phyloP scores from a whole-genome alignment of 192 early-diverging fungal species.

The Backusella tuberculispora region DNA sequence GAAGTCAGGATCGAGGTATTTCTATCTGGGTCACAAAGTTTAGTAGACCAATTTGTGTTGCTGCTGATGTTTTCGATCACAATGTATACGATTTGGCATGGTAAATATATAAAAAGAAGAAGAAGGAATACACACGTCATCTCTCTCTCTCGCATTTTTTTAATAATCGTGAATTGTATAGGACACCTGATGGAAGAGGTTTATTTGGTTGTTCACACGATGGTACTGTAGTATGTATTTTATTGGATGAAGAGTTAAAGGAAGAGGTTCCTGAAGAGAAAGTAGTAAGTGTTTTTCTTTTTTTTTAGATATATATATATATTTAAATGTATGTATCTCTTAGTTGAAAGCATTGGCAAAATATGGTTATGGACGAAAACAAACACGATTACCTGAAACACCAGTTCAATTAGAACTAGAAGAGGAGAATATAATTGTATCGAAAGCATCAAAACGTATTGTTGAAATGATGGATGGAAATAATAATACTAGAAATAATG shows the following conservation, averaged over 20 bases:
- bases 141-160: no score
- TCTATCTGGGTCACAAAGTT: slow-evolving; percentile 87
- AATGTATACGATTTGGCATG: slow-evolving; percentile 90
- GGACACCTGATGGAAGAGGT: slow-evolving; percentile 72
- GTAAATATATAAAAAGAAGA: slow-evolving; percentile 39
- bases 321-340: background rate
- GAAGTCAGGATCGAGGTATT: slow-evolving; percentile 85
- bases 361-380: slow-evolving; percentile 51
- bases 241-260: slow-evolving; percentile 75
- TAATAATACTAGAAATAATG: background rate
- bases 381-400: slow-evolving; percentile 63
- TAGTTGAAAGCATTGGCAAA: slow-evolving; percentile 50
- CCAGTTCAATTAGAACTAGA: slow-evolving; percentile 70
- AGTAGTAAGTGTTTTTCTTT: slow-evolving; percentile 51
- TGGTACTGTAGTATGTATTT: slow-evolving; percentile 80
- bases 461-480: slow-evolving; percentile 36
- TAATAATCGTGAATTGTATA: slow-evolving; percentile 20
- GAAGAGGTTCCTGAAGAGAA: slow-evolving; percentile 64
- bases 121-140: background rate
- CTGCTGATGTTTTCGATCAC: slow-evolving; percentile 77
- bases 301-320: background rate
- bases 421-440: slow-evolving; percentile 45
- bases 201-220: slow-evolving; percentile 91
- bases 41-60: slow-evolving; percentile 69
- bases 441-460: slow-evolving; percentile 26